phyloP scores from a whole-genome alignment of 164 flowering plant species.

The Vitis amurensis region DNA sequence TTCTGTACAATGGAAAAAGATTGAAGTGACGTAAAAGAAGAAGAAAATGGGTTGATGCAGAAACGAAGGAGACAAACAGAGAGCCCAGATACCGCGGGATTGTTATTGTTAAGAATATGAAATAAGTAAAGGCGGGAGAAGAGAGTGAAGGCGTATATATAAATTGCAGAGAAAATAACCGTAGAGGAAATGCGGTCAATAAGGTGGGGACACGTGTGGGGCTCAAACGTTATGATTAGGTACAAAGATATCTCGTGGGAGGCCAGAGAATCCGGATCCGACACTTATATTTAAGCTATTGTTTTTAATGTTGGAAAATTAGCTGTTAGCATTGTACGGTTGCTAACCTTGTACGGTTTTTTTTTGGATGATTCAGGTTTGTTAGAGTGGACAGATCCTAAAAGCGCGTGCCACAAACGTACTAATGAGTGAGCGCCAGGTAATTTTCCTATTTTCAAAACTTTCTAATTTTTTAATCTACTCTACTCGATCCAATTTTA shows the following conservation, averaged over 20 bases:
- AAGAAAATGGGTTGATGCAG: not conserved
- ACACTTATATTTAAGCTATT: not conserved
- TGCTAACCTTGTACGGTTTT: not conserved
- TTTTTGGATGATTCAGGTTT: not conserved
- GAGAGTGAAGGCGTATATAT: slow-evolving; percentile 4
- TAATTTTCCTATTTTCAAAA: no score
- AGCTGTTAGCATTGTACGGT: slow-evolving; percentile 6
- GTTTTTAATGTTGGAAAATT: not conserved
- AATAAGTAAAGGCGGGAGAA: slow-evolving; percentile 18
- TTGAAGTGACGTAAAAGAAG: not conserved
- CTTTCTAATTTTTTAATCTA: no score
- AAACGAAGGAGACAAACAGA: no score
- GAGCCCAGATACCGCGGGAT: no score
- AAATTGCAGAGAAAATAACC: slow-evolving; percentile 4
- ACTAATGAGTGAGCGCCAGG: no score
- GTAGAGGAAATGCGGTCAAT: not conserved
- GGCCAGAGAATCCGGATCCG: not conserved
- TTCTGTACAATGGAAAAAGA: no score
- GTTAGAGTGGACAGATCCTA: no score
- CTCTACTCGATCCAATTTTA: no score
- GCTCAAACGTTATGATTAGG: not conserved
- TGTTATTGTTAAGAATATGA: not conserved
- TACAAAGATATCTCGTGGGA: not conserved
- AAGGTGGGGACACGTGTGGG: slow-evolving; percentile 13
- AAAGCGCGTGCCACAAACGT: no score